Percentiles rank a stretch among this genome's conserved stretches.
Conservation (phyloP, 2,329 filamentous ascomycete species). For the Rutstroemia sp. region DNA sequence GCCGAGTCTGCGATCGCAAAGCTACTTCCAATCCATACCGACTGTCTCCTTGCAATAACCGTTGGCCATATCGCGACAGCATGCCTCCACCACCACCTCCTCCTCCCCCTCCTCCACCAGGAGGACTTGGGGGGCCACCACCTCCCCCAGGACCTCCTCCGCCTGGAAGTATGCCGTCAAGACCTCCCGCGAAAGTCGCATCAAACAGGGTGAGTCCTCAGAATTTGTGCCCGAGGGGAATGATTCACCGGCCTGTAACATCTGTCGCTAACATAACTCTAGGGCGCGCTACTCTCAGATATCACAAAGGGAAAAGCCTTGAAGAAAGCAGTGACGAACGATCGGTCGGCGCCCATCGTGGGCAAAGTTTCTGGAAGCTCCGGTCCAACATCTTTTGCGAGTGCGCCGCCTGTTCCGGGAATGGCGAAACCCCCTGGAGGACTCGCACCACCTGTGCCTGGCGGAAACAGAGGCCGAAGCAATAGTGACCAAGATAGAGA, state of each 20-base stretch:
- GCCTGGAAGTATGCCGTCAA: slow-evolving; percentile 47
- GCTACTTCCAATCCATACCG: background rate
- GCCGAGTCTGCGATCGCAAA: background rate
- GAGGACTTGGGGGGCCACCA: slow-evolving; percentile 30
- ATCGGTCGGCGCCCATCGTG: slow-evolving; percentile 76
- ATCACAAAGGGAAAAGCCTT: slow-evolving; percentile 74
- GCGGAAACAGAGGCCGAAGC: slow-evolving; percentile 63
- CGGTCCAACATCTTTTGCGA: slow-evolving; percentile 56
- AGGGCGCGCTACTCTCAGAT: slow-evolving; percentile 83
- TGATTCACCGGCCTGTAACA: slow-evolving; percentile 13
- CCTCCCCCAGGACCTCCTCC: slow-evolving; percentile 19
- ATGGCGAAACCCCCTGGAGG: slow-evolving; percentile 52
- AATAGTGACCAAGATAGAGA: slow-evolving; percentile 65
- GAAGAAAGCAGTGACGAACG: slow-evolving; percentile 85
- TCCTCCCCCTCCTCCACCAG: slow-evolving; percentile 41
- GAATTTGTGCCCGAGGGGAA: slow-evolving; percentile 4
- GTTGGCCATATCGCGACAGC: background rate
- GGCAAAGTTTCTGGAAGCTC: slow-evolving; percentile 46
- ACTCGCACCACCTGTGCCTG: slow-evolving; percentile 64
- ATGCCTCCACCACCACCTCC: slow-evolving; percentile 59
- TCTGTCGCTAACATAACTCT: slow-evolving; percentile 22
- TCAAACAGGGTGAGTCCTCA: slow-evolving; percentile 52
- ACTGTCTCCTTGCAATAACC: background rate
- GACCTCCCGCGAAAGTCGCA: slow-evolving; percentile 45
- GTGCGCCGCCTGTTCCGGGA: slow-evolving; percentile 75